Evolutionary conservation across 2,329 filamentous ascomycete species (phyloP).

Genomic region (Fusarium lateritium): DNA sequence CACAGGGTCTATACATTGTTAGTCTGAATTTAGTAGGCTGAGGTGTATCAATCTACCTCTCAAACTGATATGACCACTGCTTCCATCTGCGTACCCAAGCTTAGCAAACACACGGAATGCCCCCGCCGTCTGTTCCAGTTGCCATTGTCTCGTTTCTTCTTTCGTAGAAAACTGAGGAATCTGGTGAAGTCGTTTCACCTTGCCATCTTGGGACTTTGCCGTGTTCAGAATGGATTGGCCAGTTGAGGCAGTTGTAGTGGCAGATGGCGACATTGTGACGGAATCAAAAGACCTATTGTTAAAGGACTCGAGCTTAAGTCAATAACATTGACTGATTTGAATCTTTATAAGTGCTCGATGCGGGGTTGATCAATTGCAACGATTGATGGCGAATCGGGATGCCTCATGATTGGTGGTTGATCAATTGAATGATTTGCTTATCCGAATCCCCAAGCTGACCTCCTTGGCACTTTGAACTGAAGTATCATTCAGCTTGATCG

Average conservation of each 20-base stretch:
- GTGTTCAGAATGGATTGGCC: slow-evolving; percentile 32
- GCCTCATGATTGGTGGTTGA: slow-evolving; percentile 23
- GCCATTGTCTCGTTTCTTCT: slow-evolving; percentile 50
- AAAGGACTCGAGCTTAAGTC: neutral
- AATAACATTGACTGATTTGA: neutral
- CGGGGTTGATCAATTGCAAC: slow-evolving; percentile 7
- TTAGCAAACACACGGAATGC: slow-evolving; percentile 65
- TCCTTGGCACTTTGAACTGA: no score
- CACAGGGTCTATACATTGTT: slow-evolving; percentile 50
- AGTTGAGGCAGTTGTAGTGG: slow-evolving; percentile 3
- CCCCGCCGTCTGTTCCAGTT: slow-evolving; percentile 58
- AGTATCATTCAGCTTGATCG: no score
- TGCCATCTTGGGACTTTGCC: slow-evolving; percentile 21
- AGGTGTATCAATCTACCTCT: slow-evolving; percentile 30
- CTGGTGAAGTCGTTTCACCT: slow-evolving; percentile 36
- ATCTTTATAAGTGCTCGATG: neutral
- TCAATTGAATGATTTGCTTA: slow-evolving; percentile 11
- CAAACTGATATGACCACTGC: slow-evolving; percentile 63
- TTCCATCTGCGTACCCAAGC: slow-evolving; percentile 61
- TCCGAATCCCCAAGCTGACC: slow-evolving; percentile 5
- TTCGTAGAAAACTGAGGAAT: slow-evolving; percentile 40
- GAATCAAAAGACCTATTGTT: neutral
- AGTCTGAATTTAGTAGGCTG: neutral
- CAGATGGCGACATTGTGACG: slow-evolving; percentile 33
- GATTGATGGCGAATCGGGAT: slow-evolving; percentile 15